Evolutionary conservation across 345 rosid species (phyloP), one percentile per base, ranked within the genome.

Genomic region (Salix suchowensis): DNA sequence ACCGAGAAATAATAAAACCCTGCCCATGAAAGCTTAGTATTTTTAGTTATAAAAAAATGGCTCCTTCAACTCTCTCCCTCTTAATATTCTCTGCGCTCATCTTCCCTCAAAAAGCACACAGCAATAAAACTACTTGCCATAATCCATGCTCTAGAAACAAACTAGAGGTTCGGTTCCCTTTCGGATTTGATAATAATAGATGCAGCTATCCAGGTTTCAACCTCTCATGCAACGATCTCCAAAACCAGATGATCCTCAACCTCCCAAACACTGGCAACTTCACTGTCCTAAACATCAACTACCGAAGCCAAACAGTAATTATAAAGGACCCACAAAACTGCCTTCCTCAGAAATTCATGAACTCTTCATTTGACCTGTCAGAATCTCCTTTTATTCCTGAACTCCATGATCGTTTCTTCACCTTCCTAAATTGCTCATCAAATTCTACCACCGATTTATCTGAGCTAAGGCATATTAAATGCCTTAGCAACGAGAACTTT

Each of bases 201-300:
- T 79, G 87, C 79, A 77, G 86, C 66, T 87, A 77, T 67, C 89
- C 86, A 0, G 86, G 84, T 7, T 88, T 87, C 67, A 69, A 73
- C 19, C 85, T 90, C 65, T 78, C 84, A 7, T 89, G 91, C 85
- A 74, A 73, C 77, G 15, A 32, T 19, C 5, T 12, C 32, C 28
- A 2, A 14, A 54, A 23, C 46, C 65, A 71, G 54, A 65, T 82
- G 34, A 69, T 70, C 68, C 72, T 90, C 42, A 68, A 34, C 54
- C 82, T 89, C 50, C 87, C 86, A 0, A 28, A 0, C 21, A 70
- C 89, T 10, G 92, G 87, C 7, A 55, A 78, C 52, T 89, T 86
- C 82, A 21, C 34, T 6, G 90, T 89, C 77, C 26, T 9, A 10
- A 3, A 14, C 46, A 87, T 91, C 78, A 58, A 84, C 73, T 91